Percentiles rank a stretch among this genome's conserved stretches.
Conservation (phyloP, 768 basidiomycete species). For the Tulasnella sp. region DNA sequence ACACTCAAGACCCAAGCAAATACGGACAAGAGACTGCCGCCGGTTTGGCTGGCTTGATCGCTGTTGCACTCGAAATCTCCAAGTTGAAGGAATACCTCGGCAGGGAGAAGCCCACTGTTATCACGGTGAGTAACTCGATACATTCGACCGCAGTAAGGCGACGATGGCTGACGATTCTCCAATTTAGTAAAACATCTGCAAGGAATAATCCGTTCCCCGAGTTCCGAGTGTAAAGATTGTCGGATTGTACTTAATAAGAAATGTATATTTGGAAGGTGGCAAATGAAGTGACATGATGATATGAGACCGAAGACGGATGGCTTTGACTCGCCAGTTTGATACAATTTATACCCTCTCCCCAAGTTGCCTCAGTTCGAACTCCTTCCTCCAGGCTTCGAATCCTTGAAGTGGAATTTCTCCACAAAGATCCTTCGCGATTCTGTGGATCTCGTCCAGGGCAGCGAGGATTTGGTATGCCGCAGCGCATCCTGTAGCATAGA, state of each 20-base stretch:
- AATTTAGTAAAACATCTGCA: neutral
- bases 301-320: neutral
- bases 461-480: constrained; percentile 29
- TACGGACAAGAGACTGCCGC: constrained; percentile 52
- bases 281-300: neutral
- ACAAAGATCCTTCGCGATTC: constrained; percentile 28
- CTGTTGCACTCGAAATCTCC: constrained; percentile 79
- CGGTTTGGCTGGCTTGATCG: constrained; percentile 89
- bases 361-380: constrained; percentile 24
- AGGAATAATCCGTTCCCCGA: neutral
- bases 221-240: neutral
- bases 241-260: neutral
- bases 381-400: constrained; percentile 29
- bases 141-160: neutral
- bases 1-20: constrained; percentile 43
- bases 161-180: neutral
- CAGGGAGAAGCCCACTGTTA: constrained; percentile 88
- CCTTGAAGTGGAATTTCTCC: constrained; percentile 34
- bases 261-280: neutral
- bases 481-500: constrained; percentile 31
- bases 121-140: constrained; percentile 38
- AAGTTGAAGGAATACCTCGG: constrained; percentile 79
- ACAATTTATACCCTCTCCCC: neutral
- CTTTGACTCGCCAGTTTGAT: neutral
- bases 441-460: constrained; percentile 29